Conservation (phyloP, 371 early-diverging fungal species). For the Batrachochytrium dendrobatidis region DNA sequence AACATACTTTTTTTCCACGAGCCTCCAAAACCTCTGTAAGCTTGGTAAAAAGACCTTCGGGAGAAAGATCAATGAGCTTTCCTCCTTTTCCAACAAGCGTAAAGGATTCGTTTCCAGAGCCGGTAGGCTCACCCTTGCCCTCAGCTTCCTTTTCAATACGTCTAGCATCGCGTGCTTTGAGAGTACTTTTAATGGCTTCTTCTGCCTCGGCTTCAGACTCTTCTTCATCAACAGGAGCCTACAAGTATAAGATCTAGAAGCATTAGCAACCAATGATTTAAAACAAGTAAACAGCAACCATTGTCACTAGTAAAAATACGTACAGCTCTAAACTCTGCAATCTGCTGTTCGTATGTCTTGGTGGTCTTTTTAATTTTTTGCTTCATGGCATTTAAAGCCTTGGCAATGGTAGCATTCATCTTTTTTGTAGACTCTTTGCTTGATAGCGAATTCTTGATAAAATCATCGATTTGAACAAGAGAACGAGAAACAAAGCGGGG, state of each 20-base stretch:
- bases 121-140: slow-evolving; percentile 18
- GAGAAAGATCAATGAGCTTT: slow-evolving; percentile 53
- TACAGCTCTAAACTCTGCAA: slow-evolving; percentile 65
- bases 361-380: slow-evolving; percentile 84
- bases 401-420: slow-evolving; percentile 71
- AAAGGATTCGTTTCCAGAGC: slow-evolving; percentile 57
- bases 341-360: slow-evolving; percentile 64
- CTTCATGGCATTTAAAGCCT: slow-evolving; percentile 83
- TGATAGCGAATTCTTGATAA: slow-evolving; percentile 47
- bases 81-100: slow-evolving; percentile 80
- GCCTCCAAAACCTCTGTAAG: slow-evolving; percentile 72
- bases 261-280: neutral
- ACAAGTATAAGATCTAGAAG: slow-evolving; percentile 13
- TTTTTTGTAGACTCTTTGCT: slow-evolving; percentile 70
- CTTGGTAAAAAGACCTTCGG: slow-evolving; percentile 75
- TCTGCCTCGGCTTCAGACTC: slow-evolving; percentile 20
- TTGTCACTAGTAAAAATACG: slow-evolving; percentile 3
- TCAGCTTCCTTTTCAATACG: slow-evolving; percentile 13
- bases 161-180: slow-evolving; percentile 10
- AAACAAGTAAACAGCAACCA: neutral
- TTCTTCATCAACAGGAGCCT: slow-evolving; percentile 32
- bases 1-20: slow-evolving; percentile 83
- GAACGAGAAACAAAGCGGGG: slow-evolving; percentile 75
- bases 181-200: neutral
- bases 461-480: slow-evolving; percentile 70